These are phyloP conservation scores for Ephemerocybe angulata DNA, from an alignment of 768 basidiomycete genomes.

Conservation along the genomic window DNA sequence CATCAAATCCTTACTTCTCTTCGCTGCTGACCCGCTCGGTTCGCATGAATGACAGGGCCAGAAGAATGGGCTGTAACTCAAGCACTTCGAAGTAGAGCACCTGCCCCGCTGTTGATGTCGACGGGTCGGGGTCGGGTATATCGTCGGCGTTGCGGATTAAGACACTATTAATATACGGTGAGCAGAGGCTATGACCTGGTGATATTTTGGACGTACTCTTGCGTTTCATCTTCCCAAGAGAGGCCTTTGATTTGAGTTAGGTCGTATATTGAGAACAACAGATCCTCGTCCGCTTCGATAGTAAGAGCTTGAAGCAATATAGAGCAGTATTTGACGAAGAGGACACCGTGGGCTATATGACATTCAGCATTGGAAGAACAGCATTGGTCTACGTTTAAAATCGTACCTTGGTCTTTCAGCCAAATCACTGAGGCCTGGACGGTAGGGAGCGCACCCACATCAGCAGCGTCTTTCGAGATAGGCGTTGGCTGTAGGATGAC, in stretches of 20 bases:
- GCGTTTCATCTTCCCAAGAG: conserved; percentile 76
- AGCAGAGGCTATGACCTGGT: not conserved
- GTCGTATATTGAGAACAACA: conserved; percentile 88
- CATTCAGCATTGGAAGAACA: not conserved
- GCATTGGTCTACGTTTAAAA: not conserved
- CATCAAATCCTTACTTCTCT: conserved; percentile 64
- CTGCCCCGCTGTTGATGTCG: conserved; percentile 58
- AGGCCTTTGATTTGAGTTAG: conserved; percentile 88
- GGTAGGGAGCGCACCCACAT: conserved; percentile 81
- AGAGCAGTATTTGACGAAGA: conserved; percentile 98
- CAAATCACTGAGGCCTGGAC: conserved; percentile 85
- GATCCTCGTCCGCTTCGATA: conserved; percentile 95
- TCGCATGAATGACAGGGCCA: conserved; percentile 95
- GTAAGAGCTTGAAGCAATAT: conserved; percentile 91
- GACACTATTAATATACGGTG: too few relatives aligned
- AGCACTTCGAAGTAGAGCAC: conserved; percentile 95
- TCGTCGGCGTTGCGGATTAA: conserved; percentile 67
- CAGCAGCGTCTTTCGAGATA: conserved; percentile 68
- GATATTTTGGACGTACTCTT: conserved; percentile 55
- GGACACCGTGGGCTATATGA: conserved; percentile 84
- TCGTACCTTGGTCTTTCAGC: conserved; percentile 87
- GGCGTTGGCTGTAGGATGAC: conserved; percentile 94
- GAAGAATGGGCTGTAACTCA: conserved; percentile 88
- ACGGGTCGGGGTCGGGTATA: conserved; percentile 74
- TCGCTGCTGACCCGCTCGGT: conserved; percentile 91